Conservation (phyloP, 345 rosid species). For the Citrus sp. region DNA sequence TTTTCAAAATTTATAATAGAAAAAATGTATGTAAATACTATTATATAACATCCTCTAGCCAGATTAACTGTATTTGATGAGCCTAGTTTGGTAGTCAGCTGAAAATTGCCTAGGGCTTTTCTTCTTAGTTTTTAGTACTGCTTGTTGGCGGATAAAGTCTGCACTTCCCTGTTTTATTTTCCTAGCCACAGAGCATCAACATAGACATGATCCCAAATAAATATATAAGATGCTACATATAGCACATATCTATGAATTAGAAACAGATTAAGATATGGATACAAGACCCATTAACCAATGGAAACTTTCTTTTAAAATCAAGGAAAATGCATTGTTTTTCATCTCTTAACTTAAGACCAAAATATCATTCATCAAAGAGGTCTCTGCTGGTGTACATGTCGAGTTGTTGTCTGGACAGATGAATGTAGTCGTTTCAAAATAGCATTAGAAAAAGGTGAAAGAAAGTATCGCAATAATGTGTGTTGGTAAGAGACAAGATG, state of each 20-base stretch:
- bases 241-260: not conserved
- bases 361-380: not conserved
- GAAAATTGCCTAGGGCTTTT: not conserved
- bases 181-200: not conserved
- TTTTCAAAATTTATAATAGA: not conserved
- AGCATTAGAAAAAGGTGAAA: not conserved
- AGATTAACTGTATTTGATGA: not conserved
- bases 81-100: not conserved
- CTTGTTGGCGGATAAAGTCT: not conserved
- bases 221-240: not conserved
- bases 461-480: not conserved
- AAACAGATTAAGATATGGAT: not conserved
- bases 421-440: not conserved
- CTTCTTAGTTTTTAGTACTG: not conserved
- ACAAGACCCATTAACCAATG: not conserved
- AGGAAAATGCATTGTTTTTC: conserved; percentile 4
- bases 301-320: not conserved
- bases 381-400: not conserved
- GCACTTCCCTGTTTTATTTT: not conserved
- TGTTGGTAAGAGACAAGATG: not conserved
- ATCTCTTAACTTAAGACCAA: not conserved
- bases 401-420: not conserved
- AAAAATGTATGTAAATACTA: not conserved
- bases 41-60: not conserved
- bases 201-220: not conserved